Conservation (phyloP, 1,284 basidiomycete species). For the Dichomitus squalens region DNA sequence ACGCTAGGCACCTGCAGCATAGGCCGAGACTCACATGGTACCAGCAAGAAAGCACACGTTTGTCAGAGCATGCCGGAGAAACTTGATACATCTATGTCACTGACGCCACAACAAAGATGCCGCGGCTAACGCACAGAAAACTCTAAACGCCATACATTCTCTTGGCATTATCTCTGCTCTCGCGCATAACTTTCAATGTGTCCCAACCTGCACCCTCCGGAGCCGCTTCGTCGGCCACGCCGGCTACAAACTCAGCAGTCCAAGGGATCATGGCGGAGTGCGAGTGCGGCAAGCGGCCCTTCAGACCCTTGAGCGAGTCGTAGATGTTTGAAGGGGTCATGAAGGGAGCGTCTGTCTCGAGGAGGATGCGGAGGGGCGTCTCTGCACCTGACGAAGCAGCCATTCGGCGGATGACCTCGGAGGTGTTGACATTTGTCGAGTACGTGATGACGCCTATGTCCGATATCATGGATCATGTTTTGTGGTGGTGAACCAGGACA, state of each 20-base stretch:
- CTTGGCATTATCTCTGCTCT: conserved; percentile 67
- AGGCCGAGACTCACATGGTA: too few species aligned
- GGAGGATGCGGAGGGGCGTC: conserved; percentile 57
- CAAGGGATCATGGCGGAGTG: conserved; percentile 83
- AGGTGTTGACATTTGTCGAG: conserved; percentile 68
- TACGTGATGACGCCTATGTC: conserved; percentile 75
- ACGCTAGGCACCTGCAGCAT: too few species aligned
- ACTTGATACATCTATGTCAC: too few species aligned
- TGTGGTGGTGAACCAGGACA: not conserved
- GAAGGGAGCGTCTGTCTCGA: conserved; percentile 84
- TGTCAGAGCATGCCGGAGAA: too few species aligned
- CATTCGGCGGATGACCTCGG: conserved; percentile 59
- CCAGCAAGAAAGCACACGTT: too few species aligned
- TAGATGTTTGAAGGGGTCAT: conserved; percentile 82
- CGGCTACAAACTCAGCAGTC: conserved; percentile 75
- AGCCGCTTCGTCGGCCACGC: conserved; percentile 43
- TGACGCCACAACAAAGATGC: not conserved
- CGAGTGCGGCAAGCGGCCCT: conserved; percentile 65
- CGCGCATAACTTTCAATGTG: conserved; percentile 56
- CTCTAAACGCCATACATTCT: conserved; percentile 60
- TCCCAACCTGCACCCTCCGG: conserved; percentile 42
- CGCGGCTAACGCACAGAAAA: not conserved
- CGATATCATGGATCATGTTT: not conserved
- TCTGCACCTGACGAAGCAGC: conserved; percentile 26
- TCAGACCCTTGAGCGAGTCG: conserved; percentile 50